A percentile compares a stretch with the other conserved stretches of the same genome.
phyloP scores from a whole-genome alignment of 345 rosid genomes.

The Brassica carinata region DNA sequence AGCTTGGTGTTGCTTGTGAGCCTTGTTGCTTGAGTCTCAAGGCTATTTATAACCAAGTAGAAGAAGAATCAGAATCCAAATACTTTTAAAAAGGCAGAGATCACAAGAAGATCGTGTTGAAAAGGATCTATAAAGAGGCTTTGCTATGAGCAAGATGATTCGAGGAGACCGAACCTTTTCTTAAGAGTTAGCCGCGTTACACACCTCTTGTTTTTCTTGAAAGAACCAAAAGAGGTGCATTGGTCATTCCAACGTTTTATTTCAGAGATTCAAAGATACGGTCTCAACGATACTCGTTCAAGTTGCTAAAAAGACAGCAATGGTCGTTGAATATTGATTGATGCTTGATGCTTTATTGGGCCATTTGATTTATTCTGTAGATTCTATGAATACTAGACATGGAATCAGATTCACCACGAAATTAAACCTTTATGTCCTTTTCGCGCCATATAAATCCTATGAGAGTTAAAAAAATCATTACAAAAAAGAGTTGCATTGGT shows the following conservation, averaged over 20 bases:
- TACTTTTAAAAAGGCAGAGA: background rate
- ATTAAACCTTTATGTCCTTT: background rate
- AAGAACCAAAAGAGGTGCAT: background rate
- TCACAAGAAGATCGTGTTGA: background rate
- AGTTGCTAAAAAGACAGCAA: background rate
- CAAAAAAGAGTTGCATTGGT: no score
- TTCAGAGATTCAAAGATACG: background rate
- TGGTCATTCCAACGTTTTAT: background rate
- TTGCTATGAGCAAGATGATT: background rate
- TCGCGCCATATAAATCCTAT: background rate
- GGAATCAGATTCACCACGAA: constrained; percentile 11
- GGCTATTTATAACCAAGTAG: background rate
- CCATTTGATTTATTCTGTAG: background rate
- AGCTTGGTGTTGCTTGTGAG: constrained; percentile 1
- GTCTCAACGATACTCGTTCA: background rate
- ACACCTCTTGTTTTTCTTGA: background rate
- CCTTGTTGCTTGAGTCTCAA: background rate
- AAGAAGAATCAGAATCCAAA: background rate
- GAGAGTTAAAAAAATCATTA: background rate
- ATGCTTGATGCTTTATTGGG: background rate
- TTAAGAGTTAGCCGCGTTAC: background rate
- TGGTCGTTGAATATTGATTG: background rate
- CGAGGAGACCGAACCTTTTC: background rate
- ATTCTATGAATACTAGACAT: background rate
- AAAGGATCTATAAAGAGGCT: background rate